Evolutionary conservation across 1,284 basidiomycete genomes (phyloP).

Genomic region (Cutaneotrichosporon cutaneum): DNA sequence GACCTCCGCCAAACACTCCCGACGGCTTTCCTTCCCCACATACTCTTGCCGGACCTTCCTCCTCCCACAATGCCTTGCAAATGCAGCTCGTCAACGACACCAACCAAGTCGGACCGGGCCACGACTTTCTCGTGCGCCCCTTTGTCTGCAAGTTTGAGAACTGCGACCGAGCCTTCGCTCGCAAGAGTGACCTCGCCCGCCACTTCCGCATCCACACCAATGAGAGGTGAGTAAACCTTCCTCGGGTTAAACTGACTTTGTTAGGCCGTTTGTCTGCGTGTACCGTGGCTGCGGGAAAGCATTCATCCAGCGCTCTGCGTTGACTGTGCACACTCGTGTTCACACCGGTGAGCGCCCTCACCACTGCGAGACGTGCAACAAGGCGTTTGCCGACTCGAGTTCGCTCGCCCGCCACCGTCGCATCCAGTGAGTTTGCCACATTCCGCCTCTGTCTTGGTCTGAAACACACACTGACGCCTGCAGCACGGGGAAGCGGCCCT

Average conservation of each 20-base stretch:
- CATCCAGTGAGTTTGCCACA: slow-evolving; percentile 53
- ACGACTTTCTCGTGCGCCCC: slow-evolving; percentile 39
- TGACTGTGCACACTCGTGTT: slow-evolving; percentile 53
- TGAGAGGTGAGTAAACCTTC: slow-evolving; percentile 39
- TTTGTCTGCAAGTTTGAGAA: slow-evolving; percentile 49
- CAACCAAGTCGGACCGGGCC: slow-evolving; percentile 43
- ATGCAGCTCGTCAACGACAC: slow-evolving; percentile 49
- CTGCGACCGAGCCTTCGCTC: slow-evolving; percentile 56
- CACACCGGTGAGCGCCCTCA: slow-evolving; percentile 61
- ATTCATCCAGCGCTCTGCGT: slow-evolving; percentile 53
- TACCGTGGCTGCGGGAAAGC: slow-evolving; percentile 48
- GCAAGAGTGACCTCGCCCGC: slow-evolving; percentile 55
- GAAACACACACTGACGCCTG: slow-evolving; percentile 14
- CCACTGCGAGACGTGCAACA: slow-evolving; percentile 56
- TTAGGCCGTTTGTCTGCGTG: slow-evolving; percentile 51
- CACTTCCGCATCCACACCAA: slow-evolving; percentile 56
- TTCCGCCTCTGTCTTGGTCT: slow-evolving; percentile 30
- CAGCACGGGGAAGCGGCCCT: slow-evolving; percentile 47
- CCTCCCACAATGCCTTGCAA: slow-evolving; percentile 5
- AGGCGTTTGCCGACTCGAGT: slow-evolving; percentile 60
- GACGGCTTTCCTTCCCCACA: background rate
- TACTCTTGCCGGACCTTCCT: background rate
- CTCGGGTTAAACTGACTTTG: background rate
- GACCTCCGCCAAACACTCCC: background rate
- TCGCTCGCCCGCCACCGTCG: slow-evolving; percentile 60